phyloP scores from a whole-genome alignment of 2,329 filamentous ascomycete species.

The Alternaria sp. region DNA sequence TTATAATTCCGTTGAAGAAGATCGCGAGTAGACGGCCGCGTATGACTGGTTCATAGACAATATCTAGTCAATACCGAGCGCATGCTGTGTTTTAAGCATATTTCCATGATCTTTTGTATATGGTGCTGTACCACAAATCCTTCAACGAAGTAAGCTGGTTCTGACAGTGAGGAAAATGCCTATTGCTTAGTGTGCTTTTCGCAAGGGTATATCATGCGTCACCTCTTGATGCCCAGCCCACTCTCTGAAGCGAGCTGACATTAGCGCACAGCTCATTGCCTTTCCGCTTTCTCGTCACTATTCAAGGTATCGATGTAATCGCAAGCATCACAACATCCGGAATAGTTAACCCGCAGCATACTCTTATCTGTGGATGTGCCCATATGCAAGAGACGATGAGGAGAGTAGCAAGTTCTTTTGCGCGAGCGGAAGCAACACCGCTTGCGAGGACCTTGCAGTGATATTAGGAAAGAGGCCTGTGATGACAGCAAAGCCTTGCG shows the following conservation, averaged over 20 bases:
- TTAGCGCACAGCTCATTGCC: conserved; percentile 55
- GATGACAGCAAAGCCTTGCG: conserved; percentile 36
- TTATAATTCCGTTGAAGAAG: no score
- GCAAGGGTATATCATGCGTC: no score
- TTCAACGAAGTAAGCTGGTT: no score
- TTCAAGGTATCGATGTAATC: conserved; percentile 1
- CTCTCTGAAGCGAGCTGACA: conserved; percentile 50
- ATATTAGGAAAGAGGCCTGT: neutral
- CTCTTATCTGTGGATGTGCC: neutral
- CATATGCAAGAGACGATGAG: neutral
- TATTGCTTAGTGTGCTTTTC: no score
- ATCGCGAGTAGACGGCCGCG: no score
- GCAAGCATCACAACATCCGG: neutral
- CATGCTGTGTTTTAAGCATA: no score
- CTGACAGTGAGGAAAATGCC: no score
- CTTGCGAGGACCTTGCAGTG: neutral
- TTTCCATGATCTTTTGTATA: no score
- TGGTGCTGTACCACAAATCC: no score
- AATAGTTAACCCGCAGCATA: neutral
- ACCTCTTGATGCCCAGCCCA: no score
- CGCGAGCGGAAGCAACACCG: neutral
- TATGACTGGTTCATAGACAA: no score
- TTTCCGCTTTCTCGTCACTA: conserved; percentile 57
- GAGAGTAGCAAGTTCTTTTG: neutral
- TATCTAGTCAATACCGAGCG: no score